Percentiles rank a stretch among this genome's conserved stretches.
These are phyloP conservation scores for Physcomitrellopsis africana DNA, from an alignment of 225 moss, liverwort and hornwort genomes.

Conservation along the genomic window DNA sequence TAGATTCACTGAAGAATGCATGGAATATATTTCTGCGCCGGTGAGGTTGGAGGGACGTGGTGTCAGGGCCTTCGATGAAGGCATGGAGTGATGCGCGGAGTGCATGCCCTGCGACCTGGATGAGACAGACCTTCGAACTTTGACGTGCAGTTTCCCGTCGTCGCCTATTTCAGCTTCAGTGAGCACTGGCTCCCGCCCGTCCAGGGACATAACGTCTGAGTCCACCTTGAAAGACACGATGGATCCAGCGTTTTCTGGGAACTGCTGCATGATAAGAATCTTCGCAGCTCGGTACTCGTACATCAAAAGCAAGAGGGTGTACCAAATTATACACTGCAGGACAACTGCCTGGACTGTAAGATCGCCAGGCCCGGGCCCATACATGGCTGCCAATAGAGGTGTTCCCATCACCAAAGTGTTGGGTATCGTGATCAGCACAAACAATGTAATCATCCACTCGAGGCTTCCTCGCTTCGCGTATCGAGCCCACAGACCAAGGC, in stretches of 20 bases:
- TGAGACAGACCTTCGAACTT: conserved; percentile 90
- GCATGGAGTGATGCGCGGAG: conserved; percentile 77
- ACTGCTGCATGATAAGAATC: conserved; percentile 87
- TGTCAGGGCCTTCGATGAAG: conserved; percentile 88
- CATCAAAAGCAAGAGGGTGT: conserved; percentile 80
- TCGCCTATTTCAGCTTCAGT: conserved; percentile 88
- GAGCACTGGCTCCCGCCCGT: conserved; percentile 86
- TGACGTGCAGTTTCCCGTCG: conserved; percentile 93
- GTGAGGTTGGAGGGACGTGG: conserved; percentile 94
- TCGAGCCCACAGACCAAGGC: conserved; percentile 77
- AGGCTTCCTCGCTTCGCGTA: conserved; percentile 71
- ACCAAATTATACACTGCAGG: conserved; percentile 92
- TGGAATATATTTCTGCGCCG: conserved; percentile 94
- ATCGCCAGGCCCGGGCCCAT: conserved; percentile 64
- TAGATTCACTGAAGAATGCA: conserved; percentile 89
- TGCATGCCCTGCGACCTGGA: conserved; percentile 76
- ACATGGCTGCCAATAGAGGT: conserved; percentile 90
- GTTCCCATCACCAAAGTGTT: conserved; percentile 99
- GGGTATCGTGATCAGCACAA: conserved; percentile 91
- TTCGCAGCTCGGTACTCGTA: conserved; percentile 95
- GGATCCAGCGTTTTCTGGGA: conserved; percentile 84
- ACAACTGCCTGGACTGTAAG: conserved; percentile 90
- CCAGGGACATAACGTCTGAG: conserved; percentile 88
- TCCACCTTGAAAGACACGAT: conserved; percentile 95
- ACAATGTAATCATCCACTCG: conserved; percentile 97